Percentiles rank a stretch among this genome's conserved stretches.
Evolutionary conservation across 225 moss, liverwort and hornwort genomes (phyloP).

Genomic region (Takakia lepidozioides): DNA sequence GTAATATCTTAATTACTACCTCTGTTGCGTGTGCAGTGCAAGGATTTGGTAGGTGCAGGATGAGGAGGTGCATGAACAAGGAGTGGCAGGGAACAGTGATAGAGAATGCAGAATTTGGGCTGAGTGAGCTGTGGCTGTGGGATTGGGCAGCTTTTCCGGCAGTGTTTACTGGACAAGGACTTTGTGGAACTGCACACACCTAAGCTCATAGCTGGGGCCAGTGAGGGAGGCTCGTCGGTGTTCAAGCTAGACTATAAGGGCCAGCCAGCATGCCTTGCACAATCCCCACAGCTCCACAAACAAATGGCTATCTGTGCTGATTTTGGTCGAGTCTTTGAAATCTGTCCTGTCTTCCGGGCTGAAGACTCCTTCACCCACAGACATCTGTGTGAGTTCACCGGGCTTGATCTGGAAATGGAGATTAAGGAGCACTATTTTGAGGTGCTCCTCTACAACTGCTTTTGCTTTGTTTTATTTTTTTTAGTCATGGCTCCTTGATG

Average conservation of each 20-base stretch:
- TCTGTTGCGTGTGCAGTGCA: too few relatives aligned
- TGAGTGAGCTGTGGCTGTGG: too few relatives aligned
- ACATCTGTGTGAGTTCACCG: constrained; percentile 92
- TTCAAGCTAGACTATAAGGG: constrained; percentile 89
- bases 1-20: too few relatives aligned
- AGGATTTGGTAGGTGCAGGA: too few relatives aligned
- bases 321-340: constrained; percentile 88
- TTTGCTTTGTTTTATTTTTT: background rate
- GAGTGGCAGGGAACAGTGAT: too few relatives aligned
- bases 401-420: constrained; percentile 96
- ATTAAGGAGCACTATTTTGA: constrained; percentile 98
- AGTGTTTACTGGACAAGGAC: constrained; percentile 59
- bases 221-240: constrained; percentile 87
- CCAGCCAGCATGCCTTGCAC: constrained; percentile 76
- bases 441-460: constrained; percentile 22
- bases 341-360: constrained; percentile 86
- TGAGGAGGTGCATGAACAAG: too few relatives aligned
- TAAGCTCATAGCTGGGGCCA: constrained; percentile 85
- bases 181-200: constrained; percentile 89
- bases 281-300: constrained; percentile 92
- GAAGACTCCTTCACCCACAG: constrained; percentile 93
- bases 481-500: background rate
- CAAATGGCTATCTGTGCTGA: constrained; percentile 90
- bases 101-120: too few relatives aligned
- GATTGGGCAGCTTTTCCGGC: constrained; percentile 81